Evolutionary conservation across 352 stramenopile species (phyloP), one percentile per base, ranked within the genome.

Genomic region (Phytopythium sindhum): DNA sequence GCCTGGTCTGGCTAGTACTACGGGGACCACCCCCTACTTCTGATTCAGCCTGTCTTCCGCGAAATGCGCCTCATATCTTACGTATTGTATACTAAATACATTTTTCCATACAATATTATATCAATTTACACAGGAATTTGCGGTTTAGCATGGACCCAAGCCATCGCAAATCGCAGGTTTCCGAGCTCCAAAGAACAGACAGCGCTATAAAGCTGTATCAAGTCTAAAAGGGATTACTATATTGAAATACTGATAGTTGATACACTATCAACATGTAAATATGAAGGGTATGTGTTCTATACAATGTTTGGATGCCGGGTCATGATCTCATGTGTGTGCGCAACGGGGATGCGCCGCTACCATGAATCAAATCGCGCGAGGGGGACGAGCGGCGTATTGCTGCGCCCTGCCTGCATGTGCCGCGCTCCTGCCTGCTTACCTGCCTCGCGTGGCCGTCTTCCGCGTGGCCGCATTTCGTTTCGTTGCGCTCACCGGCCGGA

Each of bases 311-410:
- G n/a, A 52, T 19, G 45, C 9, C 23, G 11, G 45, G 45, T 52
- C 45, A 31, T 52, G 45, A 29, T 19, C 45, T 52, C 45, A 19
- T 29, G 45, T 23, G 45, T 52, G 45, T 52, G 45, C 45, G 45
- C 45, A 31, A 10, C 23, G 23, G 23, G 45, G 45, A 52, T 52
- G 45, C 45, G 45, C 45, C 44, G n/a, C 45, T 8, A 7, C n/a
- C 1, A 52, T 52, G 45, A 52, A 52, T 52, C 45, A 52, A 52
- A 28, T 52, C 45, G 45, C 45, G 45, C 45, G 45, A 52, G 45
- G 45, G 33, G 39, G 45, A 52, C 45, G 14, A 52, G 45, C 45
- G 4, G 23, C 45, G 45, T 23, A 23, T 28, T 52, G 23, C 45
- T 31, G 45, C 10, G 23, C 4, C 17, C 42, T 26, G 17, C 21